Evolutionary conservation across 805 yeast genomes (phyloP), one percentile per base, ranked within the genome.

Genomic region (Spathaspora sp.): DNA sequence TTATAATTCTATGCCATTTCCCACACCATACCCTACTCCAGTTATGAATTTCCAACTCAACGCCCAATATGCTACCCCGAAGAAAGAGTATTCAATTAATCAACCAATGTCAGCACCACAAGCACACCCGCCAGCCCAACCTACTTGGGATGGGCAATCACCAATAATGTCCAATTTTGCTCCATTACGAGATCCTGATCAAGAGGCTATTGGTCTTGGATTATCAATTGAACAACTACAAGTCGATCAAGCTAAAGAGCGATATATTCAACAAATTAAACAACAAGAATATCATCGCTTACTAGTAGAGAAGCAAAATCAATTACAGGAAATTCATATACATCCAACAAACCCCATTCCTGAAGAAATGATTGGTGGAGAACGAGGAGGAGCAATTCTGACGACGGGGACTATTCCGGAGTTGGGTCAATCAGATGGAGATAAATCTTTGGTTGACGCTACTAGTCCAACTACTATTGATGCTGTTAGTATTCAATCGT

Each of bases 231-330:
- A 35, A 7, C 40, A 35, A 16, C 11, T 14, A n/a, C 40, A 35
- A 35, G 40, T 35, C 4, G 40, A 35, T 35, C 18, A 35, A n/a
- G 40, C 18, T 11, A 35, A 35, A 35, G 7, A 20, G 11, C 7
- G 29, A 31, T 45, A 31, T 31, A 14, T 45, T 29, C 47, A 45
- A 31, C 47, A 45, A 20, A 20, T 35, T 14, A 29, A 31, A 29
- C 40, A 45, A 45, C 39, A 45, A 20, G 40, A 45, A 20, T 45
- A 45, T 14, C 47, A 45, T 14, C 35, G 38, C 14, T 29, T 45
- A n/a, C 2, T 45, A 11, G 19, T 45, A 17, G 40, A 45, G 23
- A 45, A 28, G 31, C 47, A 45, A 35, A 45, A 45, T n/a, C 40
- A 45, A 45, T 20, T 45, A 12, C 47, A 45, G 19, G 29, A 45